Base-by-base conservation (phyloP, 2,329 filamentous ascomycete species). In the Aspergillus sp. region DNA sequence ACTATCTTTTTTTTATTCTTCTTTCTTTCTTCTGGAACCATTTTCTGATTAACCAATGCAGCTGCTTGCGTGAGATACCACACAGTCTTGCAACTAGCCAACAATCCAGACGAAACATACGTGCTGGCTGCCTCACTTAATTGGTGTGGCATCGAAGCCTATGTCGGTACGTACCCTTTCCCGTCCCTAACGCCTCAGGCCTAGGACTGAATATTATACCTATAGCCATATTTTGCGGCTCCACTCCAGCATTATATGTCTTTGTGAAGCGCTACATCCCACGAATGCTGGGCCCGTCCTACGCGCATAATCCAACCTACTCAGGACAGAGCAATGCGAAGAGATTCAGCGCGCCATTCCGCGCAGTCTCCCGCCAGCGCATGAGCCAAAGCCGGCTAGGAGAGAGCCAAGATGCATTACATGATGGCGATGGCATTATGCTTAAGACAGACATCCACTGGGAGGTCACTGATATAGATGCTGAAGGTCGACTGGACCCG, bases 81-180 rank as follows among this genome's bases (percentile, higher is more conserved):
- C 58, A 62, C 41, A 30, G 63, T 65, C 21, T 51, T 21, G 10
- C 47, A 58, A 15, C 62, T 64, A 15, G 11, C 62, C 32, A 25
- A 56, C 2, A 54, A 57, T 19, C 32, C 27, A 41, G 62, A 64
- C 23, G 57, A 64, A 13, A 62, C 62, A 36, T 65, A 64, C 47
- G 53, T 61, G 11, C 62, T 64, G 8, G 63, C 63, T 27, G 63
- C 64, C 52, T 65, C 63, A 1, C 55, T 64, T 5, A 65, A 65
- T 23, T 65, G 63, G 63, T 65, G 62, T 58, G 60, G 51, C 19
- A 64, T 65, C 27, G 63, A 64, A 52, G 54, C 58, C 23, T 65
- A 62, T 42, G 55, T 64, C 15, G 63, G 63, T 63, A 61, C 27
- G 58, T 58, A 19, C 7, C 23, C 30, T 30, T 10, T 30, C 13